Evolutionary conservation across 305 asterid genomes (phyloP), one percentile per base, ranked within the genome.

Genomic region (Rubia balearica): DNA sequence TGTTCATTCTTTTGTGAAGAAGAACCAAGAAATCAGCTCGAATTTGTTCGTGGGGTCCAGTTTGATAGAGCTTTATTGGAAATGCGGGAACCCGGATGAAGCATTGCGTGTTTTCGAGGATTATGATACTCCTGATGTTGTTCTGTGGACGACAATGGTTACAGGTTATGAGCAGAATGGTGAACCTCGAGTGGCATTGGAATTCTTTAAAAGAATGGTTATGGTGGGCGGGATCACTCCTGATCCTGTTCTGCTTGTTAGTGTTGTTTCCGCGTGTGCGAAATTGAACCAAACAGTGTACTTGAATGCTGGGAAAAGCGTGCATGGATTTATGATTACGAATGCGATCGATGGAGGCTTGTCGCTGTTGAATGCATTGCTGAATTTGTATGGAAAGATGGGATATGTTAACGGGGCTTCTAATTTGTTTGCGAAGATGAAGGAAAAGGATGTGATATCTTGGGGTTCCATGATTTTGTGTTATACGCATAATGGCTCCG

Each of bases 381-480:
- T 89, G 71, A 87, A 82, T 72, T 85, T 89, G 76, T 91, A 89
- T 61, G 83, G 84, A 64, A 91, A 89, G 73, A 76, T 79, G 24
- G 90, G 89, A 6, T 80, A 74, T 5, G 69, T 80, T 11, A 24
- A 60, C 46, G 69, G 74, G 38, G 92, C 92, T 0, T 78, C 68
- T 53, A 83, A 71, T 21, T 75, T 88, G 74, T 89, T 91, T 71
- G 61, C 55, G 46, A 74, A 24, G 69, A 91, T 89, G 89, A 80
- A 76, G 46, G 81, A 69, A 67, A 85, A 75, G 84, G 96, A 91
- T 81, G 87, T 80, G 71, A 88, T 90, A 68, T 83, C 96, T 24
- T 89, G 96, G 96, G 93, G 90, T 63, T 83, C 84, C 61, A 74
- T 89, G 85, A 78, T 91, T 71, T 55, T 90, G 5, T 86, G 96